Evolutionary conservation across 768 basidiomycete genomes (phyloP).

Genomic region (Russula emetica): DNA sequence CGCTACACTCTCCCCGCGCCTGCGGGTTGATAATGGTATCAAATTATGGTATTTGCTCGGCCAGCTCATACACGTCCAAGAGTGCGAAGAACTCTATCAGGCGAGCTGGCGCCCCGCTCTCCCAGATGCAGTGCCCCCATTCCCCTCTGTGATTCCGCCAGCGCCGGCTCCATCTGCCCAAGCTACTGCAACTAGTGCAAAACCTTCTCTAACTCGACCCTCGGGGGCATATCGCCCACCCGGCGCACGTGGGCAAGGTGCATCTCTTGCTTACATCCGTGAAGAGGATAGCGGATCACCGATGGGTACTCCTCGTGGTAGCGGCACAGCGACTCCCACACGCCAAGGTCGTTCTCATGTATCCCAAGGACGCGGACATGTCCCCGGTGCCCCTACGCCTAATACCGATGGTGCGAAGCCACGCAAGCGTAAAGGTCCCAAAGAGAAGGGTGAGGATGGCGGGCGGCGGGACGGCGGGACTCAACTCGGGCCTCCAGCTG

Average conservation of each 20-base stretch:
- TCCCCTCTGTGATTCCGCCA: slow-evolving; percentile 60
- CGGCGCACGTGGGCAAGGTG: slow-evolving; percentile 83
- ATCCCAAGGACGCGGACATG: slow-evolving; percentile 45
- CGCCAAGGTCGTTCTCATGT: slow-evolving; percentile 57
- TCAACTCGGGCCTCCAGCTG: slow-evolving; percentile 26
- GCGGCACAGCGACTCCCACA: slow-evolving; percentile 59
- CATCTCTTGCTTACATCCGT: slow-evolving; percentile 84
- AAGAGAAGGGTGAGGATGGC: slow-evolving; percentile 41
- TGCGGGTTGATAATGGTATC: slow-evolving; percentile 96
- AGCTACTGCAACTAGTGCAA: slow-evolving; percentile 46
- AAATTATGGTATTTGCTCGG: slow-evolving; percentile 95
- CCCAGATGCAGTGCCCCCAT: slow-evolving; percentile 59
- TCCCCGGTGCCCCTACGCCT: slow-evolving; percentile 65
- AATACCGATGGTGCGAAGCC: slow-evolving; percentile 46
- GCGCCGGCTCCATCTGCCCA: slow-evolving; percentile 59
- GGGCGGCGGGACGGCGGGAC: slow-evolving; percentile 30
- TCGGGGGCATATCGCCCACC: slow-evolving; percentile 92
- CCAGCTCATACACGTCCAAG: slow-evolving; percentile 77
- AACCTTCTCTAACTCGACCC: slow-evolving; percentile 56
- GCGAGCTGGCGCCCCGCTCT: slow-evolving; percentile 74
- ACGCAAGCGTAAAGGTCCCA: slow-evolving; percentile 51
- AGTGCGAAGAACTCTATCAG: slow-evolving; percentile 87
- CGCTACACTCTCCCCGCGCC: slow-evolving; percentile 89
- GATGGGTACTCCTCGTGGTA: slow-evolving; percentile 31
- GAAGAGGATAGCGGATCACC: slow-evolving; percentile 83